These are phyloP conservation scores for Nepenthes gracilis DNA, from an alignment of 148 eudicot genomes.

Conservation along the genomic window DNA sequence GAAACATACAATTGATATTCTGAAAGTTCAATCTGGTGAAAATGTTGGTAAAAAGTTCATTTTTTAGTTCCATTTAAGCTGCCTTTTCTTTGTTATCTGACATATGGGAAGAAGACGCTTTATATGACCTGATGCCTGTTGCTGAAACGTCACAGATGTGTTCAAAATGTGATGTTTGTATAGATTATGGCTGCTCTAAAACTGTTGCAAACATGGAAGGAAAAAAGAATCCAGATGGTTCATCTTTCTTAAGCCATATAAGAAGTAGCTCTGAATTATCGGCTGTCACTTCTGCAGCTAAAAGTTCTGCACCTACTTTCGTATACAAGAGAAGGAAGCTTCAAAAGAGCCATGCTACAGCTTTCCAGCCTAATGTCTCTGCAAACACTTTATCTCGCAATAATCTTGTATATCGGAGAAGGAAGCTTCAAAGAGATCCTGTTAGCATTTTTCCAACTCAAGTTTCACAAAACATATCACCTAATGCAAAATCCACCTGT, in stretches of 20 bases:
- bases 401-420: conserved; percentile 29
- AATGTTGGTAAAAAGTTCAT: neutral
- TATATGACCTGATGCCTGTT: conserved; percentile 7
- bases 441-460: conserved; percentile 7
- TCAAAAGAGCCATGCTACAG: conserved; percentile 19
- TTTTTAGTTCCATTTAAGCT: conserved; percentile 7
- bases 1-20: neutral
- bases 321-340: conserved; percentile 56
- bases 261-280: conserved; percentile 43
- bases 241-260: conserved; percentile 18
- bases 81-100: conserved; percentile 9
- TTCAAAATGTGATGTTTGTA: conserved; percentile 17
- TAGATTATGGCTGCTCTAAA: conserved; percentile 10
- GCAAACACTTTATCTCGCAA: conserved; percentile 11
- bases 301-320: conserved; percentile 31
- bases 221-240: conserved; percentile 10
- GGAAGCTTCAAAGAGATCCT: conserved; percentile 19
- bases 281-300: conserved; percentile 24
- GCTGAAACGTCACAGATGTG: conserved; percentile 27
- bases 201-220: conserved; percentile 14
- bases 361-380: conserved; percentile 7
- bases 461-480: conserved; percentile 16
- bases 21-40: neutral
- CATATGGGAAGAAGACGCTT: conserved; percentile 7
- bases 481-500: conserved; percentile 10